phyloP scores from a whole-genome alignment of 495 filamentous ascomycete genomes.

The Pyronema omphalodes region DNA sequence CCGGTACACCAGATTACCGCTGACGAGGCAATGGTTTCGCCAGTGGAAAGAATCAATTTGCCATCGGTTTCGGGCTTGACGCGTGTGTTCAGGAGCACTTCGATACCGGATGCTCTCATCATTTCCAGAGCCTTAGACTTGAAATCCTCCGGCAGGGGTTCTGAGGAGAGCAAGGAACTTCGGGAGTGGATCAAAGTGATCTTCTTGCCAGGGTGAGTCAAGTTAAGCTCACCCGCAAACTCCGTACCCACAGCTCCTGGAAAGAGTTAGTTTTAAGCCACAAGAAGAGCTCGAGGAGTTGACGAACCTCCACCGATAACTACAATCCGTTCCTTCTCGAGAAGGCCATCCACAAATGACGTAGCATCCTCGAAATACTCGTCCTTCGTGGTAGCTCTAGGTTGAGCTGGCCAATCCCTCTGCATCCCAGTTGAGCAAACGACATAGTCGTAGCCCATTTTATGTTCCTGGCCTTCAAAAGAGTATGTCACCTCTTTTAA shows the following conservation, averaged over 20 bases:
- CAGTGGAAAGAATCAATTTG: slow-evolving; percentile 36
- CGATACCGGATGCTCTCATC: slow-evolving; percentile 35
- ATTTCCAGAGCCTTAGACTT: slow-evolving; percentile 32
- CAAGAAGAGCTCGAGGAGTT: not conserved
- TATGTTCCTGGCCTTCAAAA: slow-evolving; percentile 15
- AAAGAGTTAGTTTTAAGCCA: not conserved
- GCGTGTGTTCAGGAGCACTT: slow-evolving; percentile 35
- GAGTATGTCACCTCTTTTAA: slow-evolving; percentile 31
- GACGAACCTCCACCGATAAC: slow-evolving; percentile 37
- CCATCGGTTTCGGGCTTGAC: slow-evolving; percentile 25
- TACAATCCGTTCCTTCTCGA: slow-evolving; percentile 32
- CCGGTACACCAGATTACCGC: slow-evolving; percentile 34
- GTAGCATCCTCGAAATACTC: slow-evolving; percentile 40
- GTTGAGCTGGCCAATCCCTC: slow-evolving; percentile 44
- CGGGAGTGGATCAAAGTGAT: slow-evolving; percentile 53
- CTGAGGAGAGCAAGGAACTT: slow-evolving; percentile 41
- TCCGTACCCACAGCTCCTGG: slow-evolving; percentile 50
- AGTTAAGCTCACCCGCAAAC: slow-evolving; percentile 49
- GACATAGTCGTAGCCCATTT: slow-evolving; percentile 44
- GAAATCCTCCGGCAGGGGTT: slow-evolving; percentile 48
- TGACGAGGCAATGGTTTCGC: slow-evolving; percentile 33
- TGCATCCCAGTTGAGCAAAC: slow-evolving; percentile 42
- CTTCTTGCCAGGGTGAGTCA: slow-evolving; percentile 35
- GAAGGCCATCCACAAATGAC: slow-evolving; percentile 28
- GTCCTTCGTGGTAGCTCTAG: slow-evolving; percentile 34